Base-by-base conservation (phyloP, 257 asterid species). In the Forsythia viridissima region DNA sequence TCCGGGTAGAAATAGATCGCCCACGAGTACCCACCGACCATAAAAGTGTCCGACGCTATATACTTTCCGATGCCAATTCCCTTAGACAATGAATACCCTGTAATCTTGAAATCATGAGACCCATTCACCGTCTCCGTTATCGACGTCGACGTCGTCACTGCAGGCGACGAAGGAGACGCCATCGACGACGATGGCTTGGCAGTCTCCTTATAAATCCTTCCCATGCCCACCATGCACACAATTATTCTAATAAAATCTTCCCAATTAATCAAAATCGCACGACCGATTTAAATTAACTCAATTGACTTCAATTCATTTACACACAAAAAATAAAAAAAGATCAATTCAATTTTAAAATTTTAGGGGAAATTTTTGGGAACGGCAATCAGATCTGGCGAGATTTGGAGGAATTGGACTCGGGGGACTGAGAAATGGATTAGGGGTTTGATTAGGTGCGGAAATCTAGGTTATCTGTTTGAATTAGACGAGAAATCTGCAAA, bases 1-100 rank as follows among this genome's bases (percentile, higher is more conserved):
- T 93, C 98, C 0, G 99, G 98, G n/a, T 95, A 95, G 71, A 93
- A 95, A 86, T 93, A 91, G 77, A 95, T 87, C 63, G 97, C 98
- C 99, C 99, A 95, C 34, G 95, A 36, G 80, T 90, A 89, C 69
- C 99, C 99, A 44, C 99, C 99, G 67, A 95, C 97, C 90, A 76
- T 85, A 80, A 95, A 95, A 75, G 88, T 85, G 80, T 93, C 99
- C 1, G 99, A 95, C 10, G 99, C 86, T 42, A 81, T 76, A 78
- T 93, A 95, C 77, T 93, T 95, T 70, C 99, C 99, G 55, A 95
- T 88, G 85, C 98, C 99, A 39, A 87, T 88, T 67, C 97, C 98
- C 79, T 93, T 95, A 4, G 91, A 85, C 73, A 93, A 81, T 0
- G 99, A 93, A 83, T 93, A 95, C 66, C 96, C 98, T 76, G 91